Evolutionary conservation across 1,139 yeast species (phyloP).

Genomic region (Lodderomyces metapsilosis): DNA sequence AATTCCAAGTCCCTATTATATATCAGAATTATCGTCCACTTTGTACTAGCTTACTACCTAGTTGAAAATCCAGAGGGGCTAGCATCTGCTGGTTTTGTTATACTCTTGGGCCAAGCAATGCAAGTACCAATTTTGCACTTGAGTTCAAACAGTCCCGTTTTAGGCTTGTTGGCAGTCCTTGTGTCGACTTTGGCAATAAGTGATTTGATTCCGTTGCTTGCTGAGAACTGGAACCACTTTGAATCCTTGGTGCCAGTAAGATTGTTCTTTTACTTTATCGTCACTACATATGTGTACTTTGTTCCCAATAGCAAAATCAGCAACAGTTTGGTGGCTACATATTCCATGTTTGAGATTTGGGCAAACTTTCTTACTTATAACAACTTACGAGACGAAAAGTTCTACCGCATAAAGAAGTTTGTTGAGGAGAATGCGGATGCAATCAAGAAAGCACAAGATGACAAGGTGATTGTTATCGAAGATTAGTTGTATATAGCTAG

Average conservation of each 20-base stretch:
- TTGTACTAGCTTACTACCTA: constrained; percentile 55
- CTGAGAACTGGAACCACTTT: constrained; percentile 55
- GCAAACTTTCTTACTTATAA: constrained; percentile 62
- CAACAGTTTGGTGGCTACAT: constrained; percentile 61
- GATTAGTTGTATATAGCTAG: constrained; percentile 7
- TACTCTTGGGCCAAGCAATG: constrained; percentile 61
- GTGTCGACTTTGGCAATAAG: constrained; percentile 43
- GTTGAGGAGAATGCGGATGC: constrained; percentile 37
- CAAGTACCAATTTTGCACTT: constrained; percentile 45
- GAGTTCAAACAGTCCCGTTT: constrained; percentile 47
- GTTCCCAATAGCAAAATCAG: constrained; percentile 45
- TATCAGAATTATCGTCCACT: constrained; percentile 46
- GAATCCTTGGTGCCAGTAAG: constrained; percentile 71
- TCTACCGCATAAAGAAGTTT: constrained; percentile 38
- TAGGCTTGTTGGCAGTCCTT: constrained; percentile 50
- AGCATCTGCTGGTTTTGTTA: constrained; percentile 44
- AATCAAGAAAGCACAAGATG: constrained; percentile 28
- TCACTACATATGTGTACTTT: constrained; percentile 46
- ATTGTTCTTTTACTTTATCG: constrained; percentile 51
- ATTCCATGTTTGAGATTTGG: constrained; percentile 71
- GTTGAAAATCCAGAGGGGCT: constrained; percentile 51
- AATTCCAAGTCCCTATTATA: constrained; percentile 52
- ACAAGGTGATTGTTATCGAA: constrained; percentile 26
- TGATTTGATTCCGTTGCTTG: constrained; percentile 60
- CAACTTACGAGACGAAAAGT: constrained; percentile 63